Evolutionary conservation across 371 early-diverging fungal genomes (phyloP).

Genomic region (Mucor plumbeus): DNA sequence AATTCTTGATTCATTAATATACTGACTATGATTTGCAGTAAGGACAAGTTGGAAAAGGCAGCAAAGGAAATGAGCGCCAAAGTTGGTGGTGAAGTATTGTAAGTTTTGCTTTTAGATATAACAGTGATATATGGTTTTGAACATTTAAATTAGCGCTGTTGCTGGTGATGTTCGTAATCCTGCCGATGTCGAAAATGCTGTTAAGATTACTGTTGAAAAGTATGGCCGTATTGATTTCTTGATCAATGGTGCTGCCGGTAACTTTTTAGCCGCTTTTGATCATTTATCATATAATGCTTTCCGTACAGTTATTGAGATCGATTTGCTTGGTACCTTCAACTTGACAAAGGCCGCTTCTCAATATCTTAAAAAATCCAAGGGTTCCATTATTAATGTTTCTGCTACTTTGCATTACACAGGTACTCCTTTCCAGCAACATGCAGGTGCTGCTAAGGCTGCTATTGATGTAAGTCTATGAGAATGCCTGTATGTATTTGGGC

Average conservation of each 20-base stretch:
- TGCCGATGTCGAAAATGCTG: conserved; percentile 65
- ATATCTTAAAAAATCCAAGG: conserved; percentile 72
- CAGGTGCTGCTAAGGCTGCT: conserved; percentile 56
- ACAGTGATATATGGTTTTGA: background rate
- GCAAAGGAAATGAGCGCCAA: conserved; percentile 67
- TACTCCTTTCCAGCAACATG: conserved; percentile 58
- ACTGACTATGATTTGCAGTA: conserved; percentile 17
- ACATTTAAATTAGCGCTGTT: conserved; percentile 37
- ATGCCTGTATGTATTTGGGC: background rate
- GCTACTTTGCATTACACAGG: conserved; percentile 73
- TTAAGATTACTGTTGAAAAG: conserved; percentile 63
- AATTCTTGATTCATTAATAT: no score
- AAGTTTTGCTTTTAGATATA: background rate
- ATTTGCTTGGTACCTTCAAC: conserved; percentile 70
- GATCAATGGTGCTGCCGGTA: conserved; percentile 76
- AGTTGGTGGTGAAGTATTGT: conserved; percentile 63
- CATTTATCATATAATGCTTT: conserved; percentile 78
- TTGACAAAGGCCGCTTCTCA: conserved; percentile 76
- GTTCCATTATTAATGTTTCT: conserved; percentile 69
- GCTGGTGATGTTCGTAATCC: conserved; percentile 73
- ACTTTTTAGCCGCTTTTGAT: conserved; percentile 75
- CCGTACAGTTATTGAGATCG: conserved; percentile 66
- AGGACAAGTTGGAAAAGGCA: conserved; percentile 67
- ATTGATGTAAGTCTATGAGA: conserved; percentile 35
- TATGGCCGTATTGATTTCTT: conserved; percentile 75